Conservation (phyloP, 768 basidiomycete genomes). For the Rhizopogon salebrosus region DNA sequence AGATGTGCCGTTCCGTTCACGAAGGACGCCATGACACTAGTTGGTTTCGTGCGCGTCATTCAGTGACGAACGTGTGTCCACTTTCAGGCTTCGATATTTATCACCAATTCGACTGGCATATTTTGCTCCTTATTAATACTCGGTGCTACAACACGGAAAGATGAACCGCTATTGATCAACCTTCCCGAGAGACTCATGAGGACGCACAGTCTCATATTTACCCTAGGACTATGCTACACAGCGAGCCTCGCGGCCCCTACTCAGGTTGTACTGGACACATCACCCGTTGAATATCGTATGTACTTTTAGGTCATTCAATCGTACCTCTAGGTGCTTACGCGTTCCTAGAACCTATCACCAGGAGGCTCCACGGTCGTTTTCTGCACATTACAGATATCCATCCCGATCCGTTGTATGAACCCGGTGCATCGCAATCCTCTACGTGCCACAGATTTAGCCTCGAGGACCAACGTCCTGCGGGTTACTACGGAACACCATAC, state of each 20-base stretch:
- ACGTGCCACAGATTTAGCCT: constrained; percentile 61
- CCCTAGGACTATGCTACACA: background rate
- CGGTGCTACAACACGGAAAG: background rate
- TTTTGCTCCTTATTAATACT: constrained; percentile 4
- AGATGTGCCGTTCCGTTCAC: background rate
- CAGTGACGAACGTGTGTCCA: background rate
- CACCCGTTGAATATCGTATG: background rate
- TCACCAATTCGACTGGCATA: background rate
- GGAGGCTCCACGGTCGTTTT: constrained; percentile 65
- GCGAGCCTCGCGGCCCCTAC: constrained; percentile 28
- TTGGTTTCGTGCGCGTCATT: too few species aligned
- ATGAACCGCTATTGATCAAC: background rate
- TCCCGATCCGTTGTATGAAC: constrained; percentile 63
- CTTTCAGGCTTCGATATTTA: background rate
- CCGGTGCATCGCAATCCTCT: constrained; percentile 42
- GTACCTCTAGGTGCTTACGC: background rate
- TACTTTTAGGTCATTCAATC: background rate
- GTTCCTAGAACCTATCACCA: constrained; percentile 25
- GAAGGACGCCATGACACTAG: background rate
- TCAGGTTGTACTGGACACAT: constrained; percentile 36
- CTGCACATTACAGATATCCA: constrained; percentile 83
- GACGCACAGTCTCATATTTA: background rate
- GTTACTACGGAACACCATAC: constrained; percentile 62
- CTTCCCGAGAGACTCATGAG: background rate
- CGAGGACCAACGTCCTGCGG: constrained; percentile 49